phyloP scores from a whole-genome alignment of 108 stramenopile species.

The Pelagomonas calceolata region DNA sequence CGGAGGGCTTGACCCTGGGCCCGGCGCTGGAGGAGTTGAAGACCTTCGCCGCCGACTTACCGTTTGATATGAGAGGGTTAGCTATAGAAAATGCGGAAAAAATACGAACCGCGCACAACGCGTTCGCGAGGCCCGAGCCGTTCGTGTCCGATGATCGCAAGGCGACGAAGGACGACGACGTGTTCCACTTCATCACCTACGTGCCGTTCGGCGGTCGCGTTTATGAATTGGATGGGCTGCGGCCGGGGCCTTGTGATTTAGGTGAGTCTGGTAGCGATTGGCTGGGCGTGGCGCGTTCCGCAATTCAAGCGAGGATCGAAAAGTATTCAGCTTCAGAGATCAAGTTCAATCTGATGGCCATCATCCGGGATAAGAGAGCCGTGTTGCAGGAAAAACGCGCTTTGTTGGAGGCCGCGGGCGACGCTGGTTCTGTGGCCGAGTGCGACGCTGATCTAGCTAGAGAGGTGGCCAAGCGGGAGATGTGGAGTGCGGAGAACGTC shows the following conservation, averaged over 20 bases:
- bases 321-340: constrained; percentile 51
- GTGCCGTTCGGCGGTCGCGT: constrained; percentile 61
- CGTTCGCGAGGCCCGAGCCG: constrained; percentile 71
- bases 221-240: constrained; percentile 88
- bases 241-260: constrained; percentile 68
- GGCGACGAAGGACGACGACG: constrained; percentile 60
- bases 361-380: constrained; percentile 58
- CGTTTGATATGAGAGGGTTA: constrained; percentile 70
- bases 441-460: constrained; percentile 32
- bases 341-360: constrained; percentile 85
- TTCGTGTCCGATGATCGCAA: constrained; percentile 56
- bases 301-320: constrained; percentile 61
- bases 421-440: constrained; percentile 21
- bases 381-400: constrained; percentile 28
- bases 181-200: constrained; percentile 90
- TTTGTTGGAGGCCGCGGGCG: constrained; percentile 26
- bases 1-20: constrained; percentile 51
- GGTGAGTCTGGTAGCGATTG: constrained; percentile 40
- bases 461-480: constrained; percentile 56
- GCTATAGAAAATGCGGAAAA: constrained; percentile 64
- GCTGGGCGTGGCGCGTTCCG: constrained; percentile 56
- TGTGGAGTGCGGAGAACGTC: constrained; percentile 39
- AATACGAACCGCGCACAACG: constrained; percentile 79
- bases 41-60: constrained; percentile 61
- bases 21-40: constrained; percentile 56